A percentile compares a stretch with the other conserved stretches of the same genome.
Conservation (phyloP, 257 asterid genomes). For the Dorcoceras hygrometricum region DNA sequence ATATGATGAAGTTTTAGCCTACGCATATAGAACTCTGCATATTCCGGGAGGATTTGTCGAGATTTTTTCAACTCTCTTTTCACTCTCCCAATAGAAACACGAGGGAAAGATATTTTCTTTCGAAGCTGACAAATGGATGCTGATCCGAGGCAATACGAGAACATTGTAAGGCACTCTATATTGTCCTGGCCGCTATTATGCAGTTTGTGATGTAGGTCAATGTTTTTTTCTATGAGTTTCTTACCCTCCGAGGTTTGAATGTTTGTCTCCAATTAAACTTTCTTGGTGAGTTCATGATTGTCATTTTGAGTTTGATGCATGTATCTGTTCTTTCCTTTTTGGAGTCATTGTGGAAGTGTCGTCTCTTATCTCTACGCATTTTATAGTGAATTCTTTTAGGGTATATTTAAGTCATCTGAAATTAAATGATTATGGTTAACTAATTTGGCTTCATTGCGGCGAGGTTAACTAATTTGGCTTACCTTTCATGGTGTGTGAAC, state of each 20-base stretch:
- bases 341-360: not conserved
- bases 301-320: constrained; percentile 13
- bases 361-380: not conserved
- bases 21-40: not conserved
- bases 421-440: not conserved
- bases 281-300: constrained; percentile 15
- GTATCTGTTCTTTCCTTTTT: constrained; percentile 3
- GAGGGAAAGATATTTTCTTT: constrained; percentile 5
- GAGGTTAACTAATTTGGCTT: not conserved
- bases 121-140: constrained; percentile 31
- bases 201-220: constrained; percentile 17
- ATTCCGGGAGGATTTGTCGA: not conserved
- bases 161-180: constrained; percentile 37
- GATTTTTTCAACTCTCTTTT: not conserved
- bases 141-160: constrained; percentile 47
- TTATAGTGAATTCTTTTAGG: not conserved
- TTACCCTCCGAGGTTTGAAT: not conserved
- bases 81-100: not conserved
- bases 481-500: not conserved
- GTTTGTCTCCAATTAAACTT: constrained; percentile 17
- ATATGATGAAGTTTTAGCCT: not conserved
- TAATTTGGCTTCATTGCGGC: not conserved
- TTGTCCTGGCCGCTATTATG: constrained; percentile 2
- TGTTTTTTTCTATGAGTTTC: constrained; percentile 1
- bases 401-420: no score